Evolutionary conservation across 306 rosid species (phyloP).

Genomic region (Medicago lupulina): DNA sequence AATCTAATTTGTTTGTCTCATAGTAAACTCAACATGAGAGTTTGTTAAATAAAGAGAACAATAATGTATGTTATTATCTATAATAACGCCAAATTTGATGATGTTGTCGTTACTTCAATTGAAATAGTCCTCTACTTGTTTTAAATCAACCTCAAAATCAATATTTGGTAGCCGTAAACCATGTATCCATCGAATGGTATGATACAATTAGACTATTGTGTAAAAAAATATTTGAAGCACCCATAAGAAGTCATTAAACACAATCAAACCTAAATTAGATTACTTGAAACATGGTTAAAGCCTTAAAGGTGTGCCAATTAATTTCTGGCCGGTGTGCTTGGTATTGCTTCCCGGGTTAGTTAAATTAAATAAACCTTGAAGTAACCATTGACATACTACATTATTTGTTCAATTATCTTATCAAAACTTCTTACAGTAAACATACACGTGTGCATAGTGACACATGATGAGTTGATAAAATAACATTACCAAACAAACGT

Average conservation of each 20-base stretch:
- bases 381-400: conserved; percentile 37
- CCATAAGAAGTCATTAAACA: neutral
- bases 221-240: neutral
- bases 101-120: too few species aligned
- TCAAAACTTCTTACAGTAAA: neutral
- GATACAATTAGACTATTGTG: too few species aligned
- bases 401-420: conserved; percentile 23
- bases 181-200: too few species aligned
- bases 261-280: too few species aligned
- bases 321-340: neutral
- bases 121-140: too few species aligned
- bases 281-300: neutral
- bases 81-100: too few species aligned
- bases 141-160: too few species aligned
- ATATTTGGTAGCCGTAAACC: too few species aligned
- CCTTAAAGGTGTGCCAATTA: neutral
- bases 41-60: too few species aligned
- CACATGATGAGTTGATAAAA: conserved; percentile 2
- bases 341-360: conserved; percentile 11
- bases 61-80: too few species aligned
- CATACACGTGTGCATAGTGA: conserved; percentile 24
- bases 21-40: too few species aligned
- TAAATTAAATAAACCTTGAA: conserved; percentile 23
- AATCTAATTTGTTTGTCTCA: too few species aligned
- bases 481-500: conserved; percentile 21